Percentiles rank a stretch among this genome's conserved stretches.
Conservation (phyloP, 163 green algal genomes). For the Chloroidium sp. region DNA sequence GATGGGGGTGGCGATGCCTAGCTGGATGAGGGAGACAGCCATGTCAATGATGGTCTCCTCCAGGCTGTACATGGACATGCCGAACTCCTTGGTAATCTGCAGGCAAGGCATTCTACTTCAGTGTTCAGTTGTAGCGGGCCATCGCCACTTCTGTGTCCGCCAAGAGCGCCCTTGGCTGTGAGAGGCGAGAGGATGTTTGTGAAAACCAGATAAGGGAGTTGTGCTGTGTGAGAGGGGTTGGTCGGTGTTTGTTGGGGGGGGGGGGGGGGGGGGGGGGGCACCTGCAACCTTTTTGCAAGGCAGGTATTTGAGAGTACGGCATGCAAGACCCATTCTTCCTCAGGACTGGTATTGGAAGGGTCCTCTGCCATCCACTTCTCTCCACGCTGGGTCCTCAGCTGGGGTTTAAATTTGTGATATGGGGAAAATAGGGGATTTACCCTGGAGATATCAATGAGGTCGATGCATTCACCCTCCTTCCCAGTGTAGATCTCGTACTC, state of each 20-base stretch:
- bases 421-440: neutral
- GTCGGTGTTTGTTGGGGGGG: too few relatives aligned
- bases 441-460: constrained; percentile 2
- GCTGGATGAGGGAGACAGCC: constrained; percentile 17
- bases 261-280: too few relatives aligned
- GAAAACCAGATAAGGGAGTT: neutral
- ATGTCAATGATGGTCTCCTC: constrained; percentile 21
- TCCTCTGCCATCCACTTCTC: too few relatives aligned
- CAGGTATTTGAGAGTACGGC: too few relatives aligned
- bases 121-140: neutral
- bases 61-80: constrained; percentile 11
- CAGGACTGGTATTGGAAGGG: too few relatives aligned
- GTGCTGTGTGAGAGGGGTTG: too few relatives aligned
- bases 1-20: constrained; percentile 4
- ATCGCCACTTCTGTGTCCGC: neutral
- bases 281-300: too few relatives aligned
- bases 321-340: too few relatives aligned
- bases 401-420: neutral
- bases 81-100: constrained; percentile 16
- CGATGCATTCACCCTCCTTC: neutral
- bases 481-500: constrained; percentile 18
- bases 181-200: constrained; percentile 16
- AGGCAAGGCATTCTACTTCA: neutral
- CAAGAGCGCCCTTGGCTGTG: neutral
- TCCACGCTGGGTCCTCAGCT: neutral